Evolutionary conservation across 768 basidiomycete genomes (phyloP).

Genomic region (Hortiboletus flavorubellus): DNA sequence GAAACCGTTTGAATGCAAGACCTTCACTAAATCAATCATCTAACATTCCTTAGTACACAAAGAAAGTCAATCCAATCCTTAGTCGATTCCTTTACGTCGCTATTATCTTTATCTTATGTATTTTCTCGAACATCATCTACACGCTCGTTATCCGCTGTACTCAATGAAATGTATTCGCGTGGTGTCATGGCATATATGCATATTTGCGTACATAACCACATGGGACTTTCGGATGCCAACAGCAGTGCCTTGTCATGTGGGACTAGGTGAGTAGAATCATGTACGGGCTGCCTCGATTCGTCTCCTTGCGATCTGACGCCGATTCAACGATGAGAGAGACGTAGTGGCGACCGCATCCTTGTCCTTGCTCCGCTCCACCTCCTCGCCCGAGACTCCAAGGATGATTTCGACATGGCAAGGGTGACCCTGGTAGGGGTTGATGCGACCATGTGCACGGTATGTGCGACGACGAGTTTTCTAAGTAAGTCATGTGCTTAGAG

Average conservation of each 20-base stretch:
- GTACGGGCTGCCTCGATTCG: slow-evolving; percentile 81
- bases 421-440: slow-evolving; percentile 99
- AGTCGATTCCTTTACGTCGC: not conserved
- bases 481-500: not conserved
- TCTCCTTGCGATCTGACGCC: slow-evolving; percentile 82
- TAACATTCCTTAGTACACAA: not conserved
- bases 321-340: slow-evolving; percentile 67
- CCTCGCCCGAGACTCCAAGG: slow-evolving; percentile 70
- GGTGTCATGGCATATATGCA: slow-evolving; percentile 30
- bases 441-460: slow-evolving; percentile 96
- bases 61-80: slow-evolving; percentile 1
- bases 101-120: slow-evolving; percentile 8
- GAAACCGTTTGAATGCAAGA: not conserved
- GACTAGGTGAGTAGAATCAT: slow-evolving; percentile 31
- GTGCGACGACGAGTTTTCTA: slow-evolving; percentile 99
- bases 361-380: slow-evolving; percentile 93
- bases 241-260: slow-evolving; percentile 13
- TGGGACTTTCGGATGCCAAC: slow-evolving; percentile 9
- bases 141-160: slow-evolving; percentile 8
- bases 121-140: not conserved
- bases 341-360: slow-evolving; percentile 51
- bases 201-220: slow-evolving; percentile 29
- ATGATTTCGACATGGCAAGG: slow-evolving; percentile 97
- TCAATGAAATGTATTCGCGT: not conserved
- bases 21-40: not conserved